Percentiles rank a stretch among this genome's conserved stretches.
Conservation (phyloP, 345 rosid species). For the Turnera subulata region DNA sequence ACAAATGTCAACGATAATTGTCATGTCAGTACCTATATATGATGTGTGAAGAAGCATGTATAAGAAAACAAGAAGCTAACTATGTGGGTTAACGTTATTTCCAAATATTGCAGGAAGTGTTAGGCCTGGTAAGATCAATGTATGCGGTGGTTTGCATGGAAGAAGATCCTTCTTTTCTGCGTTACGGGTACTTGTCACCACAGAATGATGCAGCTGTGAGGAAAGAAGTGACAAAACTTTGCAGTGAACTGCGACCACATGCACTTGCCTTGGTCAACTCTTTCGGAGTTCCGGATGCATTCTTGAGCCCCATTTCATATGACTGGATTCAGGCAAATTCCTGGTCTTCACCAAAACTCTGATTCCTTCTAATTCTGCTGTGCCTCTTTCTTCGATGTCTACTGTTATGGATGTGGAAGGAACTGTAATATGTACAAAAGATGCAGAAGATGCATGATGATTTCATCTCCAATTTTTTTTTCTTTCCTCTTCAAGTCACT, state of each 20-base stretch:
- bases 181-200: conserved; percentile 61
- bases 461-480: too few species aligned
- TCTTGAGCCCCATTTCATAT: conserved; percentile 78
- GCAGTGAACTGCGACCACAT: conserved; percentile 76
- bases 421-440: too few species aligned
- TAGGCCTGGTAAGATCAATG: conserved; percentile 60
- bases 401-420: too few species aligned
- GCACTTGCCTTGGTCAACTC: conserved; percentile 73
- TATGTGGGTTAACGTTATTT: background rate
- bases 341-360: conserved; percentile 57
- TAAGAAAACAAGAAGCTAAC: background rate
- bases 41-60: background rate
- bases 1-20: too few species aligned
- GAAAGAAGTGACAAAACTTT: conserved; percentile 61
- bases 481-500: too few species aligned
- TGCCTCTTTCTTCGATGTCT: too few species aligned
- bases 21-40: too few species aligned
- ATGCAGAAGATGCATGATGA: too few species aligned
- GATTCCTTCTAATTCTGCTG: too few species aligned
- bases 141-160: conserved; percentile 63
- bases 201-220: conserved; percentile 57
- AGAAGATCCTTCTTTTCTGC: conserved; percentile 71
- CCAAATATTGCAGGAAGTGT: conserved; percentile 46
- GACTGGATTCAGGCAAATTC: conserved; percentile 87
- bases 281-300: conserved; percentile 71